Conservation (phyloP, 2,329 filamentous ascomycete genomes). For the Epichloe hybrida region DNA sequence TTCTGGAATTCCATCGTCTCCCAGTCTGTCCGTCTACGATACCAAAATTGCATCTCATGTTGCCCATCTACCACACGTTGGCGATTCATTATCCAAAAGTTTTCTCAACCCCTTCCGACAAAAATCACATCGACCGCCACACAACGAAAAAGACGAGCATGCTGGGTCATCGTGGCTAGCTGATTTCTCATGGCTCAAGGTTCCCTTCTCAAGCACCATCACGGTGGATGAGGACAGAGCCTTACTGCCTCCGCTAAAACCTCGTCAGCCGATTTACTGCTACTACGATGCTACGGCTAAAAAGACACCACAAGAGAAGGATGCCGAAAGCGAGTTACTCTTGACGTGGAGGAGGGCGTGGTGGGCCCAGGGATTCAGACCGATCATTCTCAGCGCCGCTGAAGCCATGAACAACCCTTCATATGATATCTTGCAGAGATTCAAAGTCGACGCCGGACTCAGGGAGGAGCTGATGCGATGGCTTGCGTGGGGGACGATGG, state of each 20-base stretch:
- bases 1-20: constrained; percentile 31
- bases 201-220: constrained; percentile 70
- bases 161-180: constrained; percentile 74
- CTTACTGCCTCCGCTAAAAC: constrained; percentile 62
- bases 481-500: constrained; percentile 90
- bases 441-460: constrained; percentile 46
- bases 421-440: constrained; percentile 55
- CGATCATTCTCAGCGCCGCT: constrained; percentile 62
- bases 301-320: constrained; percentile 48
- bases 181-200: constrained; percentile 77
- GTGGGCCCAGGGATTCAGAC: constrained; percentile 89
- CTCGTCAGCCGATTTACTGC: constrained; percentile 70
- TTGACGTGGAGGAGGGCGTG: constrained; percentile 84
- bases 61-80: constrained; percentile 11
- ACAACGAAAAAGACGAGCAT: constrained; percentile 65
- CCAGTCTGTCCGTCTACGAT: constrained; percentile 35
- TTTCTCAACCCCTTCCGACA: constrained; percentile 51
- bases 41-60: constrained; percentile 33
- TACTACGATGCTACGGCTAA: constrained; percentile 64
- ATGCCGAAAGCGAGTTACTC: constrained; percentile 66
- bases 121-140: constrained; percentile 56
- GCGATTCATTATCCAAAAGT: constrained; percentile 30
- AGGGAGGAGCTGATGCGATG: constrained; percentile 66
- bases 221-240: constrained; percentile 70
- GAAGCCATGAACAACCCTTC: constrained; percentile 76